Conservation (phyloP, 2,329 filamentous ascomycete species). For the Sordariomycetes sp. region DNA sequence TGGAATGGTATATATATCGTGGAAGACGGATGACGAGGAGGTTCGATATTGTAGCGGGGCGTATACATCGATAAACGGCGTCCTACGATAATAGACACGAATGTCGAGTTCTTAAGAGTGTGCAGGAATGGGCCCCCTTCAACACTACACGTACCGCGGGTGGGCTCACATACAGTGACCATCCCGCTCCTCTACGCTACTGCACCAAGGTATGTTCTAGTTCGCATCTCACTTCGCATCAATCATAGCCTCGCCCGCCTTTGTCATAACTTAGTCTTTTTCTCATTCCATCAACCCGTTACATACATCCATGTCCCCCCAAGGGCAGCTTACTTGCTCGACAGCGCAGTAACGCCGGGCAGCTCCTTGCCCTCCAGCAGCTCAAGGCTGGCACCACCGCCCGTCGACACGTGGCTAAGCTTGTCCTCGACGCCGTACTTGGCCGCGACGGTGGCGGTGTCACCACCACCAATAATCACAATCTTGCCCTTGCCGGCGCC, state of each 20-base stretch:
- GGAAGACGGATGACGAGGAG: neutral
- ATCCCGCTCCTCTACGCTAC: too few relatives aligned
- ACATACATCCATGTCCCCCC: neutral
- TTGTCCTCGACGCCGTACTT: slow-evolving; percentile 96
- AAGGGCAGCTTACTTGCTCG: slow-evolving; percentile 45
- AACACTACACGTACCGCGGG: neutral
- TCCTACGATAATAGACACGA: slow-evolving; percentile 7
- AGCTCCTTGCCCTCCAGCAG: slow-evolving; percentile 96
- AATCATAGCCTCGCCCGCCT: neutral
- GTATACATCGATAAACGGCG: neutral
- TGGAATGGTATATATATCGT: neutral
- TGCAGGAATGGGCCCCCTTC: neutral
- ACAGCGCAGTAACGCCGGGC: slow-evolving; percentile 85
- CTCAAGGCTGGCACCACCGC: slow-evolving; percentile 90
- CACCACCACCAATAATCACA: slow-evolving; percentile 96
- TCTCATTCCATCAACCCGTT: neutral
- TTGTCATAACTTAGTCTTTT: neutral
- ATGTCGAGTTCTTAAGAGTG: slow-evolving; percentile 10
- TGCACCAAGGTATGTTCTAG: too few relatives aligned
- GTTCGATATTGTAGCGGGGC: neutral
- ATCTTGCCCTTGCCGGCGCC: slow-evolving; percentile 78
- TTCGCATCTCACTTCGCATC: too few relatives aligned
- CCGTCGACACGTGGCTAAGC: slow-evolving; percentile 95
- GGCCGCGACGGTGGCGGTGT: slow-evolving; percentile 93
- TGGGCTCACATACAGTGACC: too few relatives aligned